Base-by-base conservation (phyloP, 176 grass and related monocot genomes). In the Avena eriantha region DNA sequence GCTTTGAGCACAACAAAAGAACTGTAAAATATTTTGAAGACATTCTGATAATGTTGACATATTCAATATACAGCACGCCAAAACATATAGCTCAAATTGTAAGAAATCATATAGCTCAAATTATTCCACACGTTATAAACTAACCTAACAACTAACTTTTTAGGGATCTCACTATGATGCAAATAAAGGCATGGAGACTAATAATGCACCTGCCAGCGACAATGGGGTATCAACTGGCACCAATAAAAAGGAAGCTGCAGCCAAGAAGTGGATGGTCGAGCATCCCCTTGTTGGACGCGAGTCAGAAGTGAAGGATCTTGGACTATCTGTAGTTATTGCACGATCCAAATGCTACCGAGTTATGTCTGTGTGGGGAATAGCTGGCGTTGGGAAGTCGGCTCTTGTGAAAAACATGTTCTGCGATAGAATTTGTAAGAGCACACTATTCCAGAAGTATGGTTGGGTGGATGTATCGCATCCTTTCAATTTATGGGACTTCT, bases 321-420 rank as follows among this genome's bases (percentile, higher is more conserved):
- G 7, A 1, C 2, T 22, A 3, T 14, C 10, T 0, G 12, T 39
- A 53, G 10, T 33, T 16, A 10, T 2, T 7, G 11, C 56, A 3
- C 58, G 22, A 6, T 0, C 0, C 10, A 22, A 1, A 1, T 5
- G 3, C 19, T 4, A 22, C 10, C 21, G 73, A 21, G 54, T 84
- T 17, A 61, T 84, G 15, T 84, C 82, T 0, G 36, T 84, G 55
- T 84, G 82, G 82, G 82, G 82, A 1, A 33, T 84, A 4, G 39
- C 69, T 15, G 82, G 82, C 0, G 69, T 49, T 75, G 69, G 82
- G 1, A 84, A 84, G 34, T 63, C 82, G 3, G 14, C 56, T 60
- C 54, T 84, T 5, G 17, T 75, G 10, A 60, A 12, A 15, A n/a
- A 19, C 10, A 5, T 84, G 14, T 76, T 17, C 16, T 75, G 60